Conservation (phyloP, 2,329 filamentous ascomycete species). For the Fusarium buxicola region DNA sequence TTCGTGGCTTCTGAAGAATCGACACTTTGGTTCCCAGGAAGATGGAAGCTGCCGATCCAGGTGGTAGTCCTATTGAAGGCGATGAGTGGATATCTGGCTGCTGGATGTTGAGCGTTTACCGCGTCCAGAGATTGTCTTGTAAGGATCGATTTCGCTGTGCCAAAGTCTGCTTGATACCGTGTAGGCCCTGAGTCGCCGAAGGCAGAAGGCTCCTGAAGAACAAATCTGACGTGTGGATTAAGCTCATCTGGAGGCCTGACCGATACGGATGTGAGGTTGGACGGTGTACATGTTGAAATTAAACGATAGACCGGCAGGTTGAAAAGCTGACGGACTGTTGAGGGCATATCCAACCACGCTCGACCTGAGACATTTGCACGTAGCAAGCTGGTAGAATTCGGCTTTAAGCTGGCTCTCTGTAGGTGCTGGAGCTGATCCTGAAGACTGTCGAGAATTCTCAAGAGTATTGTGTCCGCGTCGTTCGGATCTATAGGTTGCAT, state of each 20-base stretch:
- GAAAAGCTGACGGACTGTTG: constrained; percentile 9
- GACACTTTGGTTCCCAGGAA: background rate
- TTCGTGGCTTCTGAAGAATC: background rate
- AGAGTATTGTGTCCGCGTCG: background rate
- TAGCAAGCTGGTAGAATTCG: constrained; percentile 2
- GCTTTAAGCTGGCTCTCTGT: background rate
- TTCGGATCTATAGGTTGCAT: background rate
- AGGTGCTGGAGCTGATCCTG: constrained; percentile 6
- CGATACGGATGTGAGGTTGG: background rate
- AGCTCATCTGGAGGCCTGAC: background rate
- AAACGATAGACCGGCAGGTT: constrained; percentile 17
- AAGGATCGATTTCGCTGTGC: constrained; percentile 2
- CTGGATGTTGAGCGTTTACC: background rate
- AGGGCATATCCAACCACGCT: background rate
- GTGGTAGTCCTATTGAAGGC: constrained; percentile 2
- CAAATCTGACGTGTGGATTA: constrained; percentile 6
- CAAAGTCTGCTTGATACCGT: constrained; percentile 5
- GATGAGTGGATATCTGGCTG: constrained; percentile 10
- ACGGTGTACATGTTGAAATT: constrained; percentile 3
- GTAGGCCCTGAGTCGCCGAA: background rate
- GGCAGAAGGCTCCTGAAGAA: background rate
- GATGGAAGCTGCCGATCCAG: constrained; percentile 21
- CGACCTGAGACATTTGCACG: constrained; percentile 15
- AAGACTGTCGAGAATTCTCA: background rate
- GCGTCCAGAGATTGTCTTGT: background rate